Base-by-base conservation (phyloP, 495 filamentous ascomycete species). In the Usnea hakonensis region DNA sequence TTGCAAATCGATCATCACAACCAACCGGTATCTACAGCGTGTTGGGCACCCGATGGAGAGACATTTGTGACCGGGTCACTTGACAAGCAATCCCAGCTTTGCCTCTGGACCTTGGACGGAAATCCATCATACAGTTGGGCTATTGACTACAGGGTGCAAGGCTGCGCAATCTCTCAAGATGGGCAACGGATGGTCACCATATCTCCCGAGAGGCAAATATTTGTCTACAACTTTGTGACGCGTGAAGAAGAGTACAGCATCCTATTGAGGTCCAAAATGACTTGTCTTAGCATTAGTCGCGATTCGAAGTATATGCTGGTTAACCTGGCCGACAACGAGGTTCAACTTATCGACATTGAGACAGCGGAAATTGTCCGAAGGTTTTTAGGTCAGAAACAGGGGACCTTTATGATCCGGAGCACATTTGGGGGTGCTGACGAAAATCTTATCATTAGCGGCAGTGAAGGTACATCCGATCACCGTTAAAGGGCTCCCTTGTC, bases 401-500 rank as follows among this genome's bases (percentile, higher is more conserved):
- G 80, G 30, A 70, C 83, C 5, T 95, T 78, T 66, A 82, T 95
- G 21, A 95, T 98, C 65, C 77, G 94, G 48, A 89, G 85, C 72
- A 76, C 77, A 6, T 92, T 96, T 75, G 94, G 95, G 8, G 94
- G 94, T 19, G 91, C 94, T 1, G 83, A 86, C 54, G 92, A 97
- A 76, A 90, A 86, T 69, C 94, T 97, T 71, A 84, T 97, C 33
- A 81, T 94, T 21, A 90, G 87, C 70, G 94, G 94, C 28, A 95
- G 91, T 69, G 90, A 97, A 84, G 91, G 93, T 94, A 78, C 17
- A 40, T 44, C 6, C 14, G 11, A 43, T 13, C 33, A 23, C 54
- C 43, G 19, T 43, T 32, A 21, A 16, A 36, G 33, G 43, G 19
- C 30, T 40, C 23, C 9, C 13, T 46, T 2, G 11, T 3, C 5